phyloP scores from a whole-genome alignment of 2,329 filamentous ascomycete species.

The Neonectria punicea region DNA sequence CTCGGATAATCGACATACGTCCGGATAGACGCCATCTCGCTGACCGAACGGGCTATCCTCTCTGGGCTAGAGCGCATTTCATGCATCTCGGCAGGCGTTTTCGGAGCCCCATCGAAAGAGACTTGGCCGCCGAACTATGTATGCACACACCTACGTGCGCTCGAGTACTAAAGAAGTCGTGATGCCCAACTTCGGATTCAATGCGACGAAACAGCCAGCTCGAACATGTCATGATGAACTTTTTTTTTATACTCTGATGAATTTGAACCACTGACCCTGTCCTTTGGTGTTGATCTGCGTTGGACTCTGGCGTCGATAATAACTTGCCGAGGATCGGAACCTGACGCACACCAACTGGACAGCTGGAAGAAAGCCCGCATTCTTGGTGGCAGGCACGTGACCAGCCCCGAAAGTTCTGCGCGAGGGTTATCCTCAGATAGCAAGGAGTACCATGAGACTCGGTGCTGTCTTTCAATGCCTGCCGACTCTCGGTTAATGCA shows the following conservation, averaged over 20 bases:
- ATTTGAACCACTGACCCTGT: too few relatives aligned
- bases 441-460: neutral
- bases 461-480: neutral
- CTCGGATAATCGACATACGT: conserved; percentile 32
- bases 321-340: neutral
- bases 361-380: neutral
- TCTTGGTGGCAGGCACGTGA: conserved; percentile 2
- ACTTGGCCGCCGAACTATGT: neutral
- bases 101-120: conserved; percentile 10
- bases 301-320: neutral
- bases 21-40: conserved; percentile 25
- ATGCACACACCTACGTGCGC: neutral
- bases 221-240: neutral
- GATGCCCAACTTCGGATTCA: neutral
- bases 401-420: neutral
- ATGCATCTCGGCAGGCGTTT: conserved; percentile 26
- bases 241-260: too few relatives aligned
- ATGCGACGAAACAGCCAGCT: neutral
- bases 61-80: conserved; percentile 30
- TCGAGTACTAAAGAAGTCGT: conserved; percentile 22
- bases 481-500: too few relatives aligned
- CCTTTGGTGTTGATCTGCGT: neutral
- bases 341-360: conserved; percentile 2
- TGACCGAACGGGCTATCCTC: conserved; percentile 33
- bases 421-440: neutral